phyloP scores from a whole-genome alignment of 208 protist genomes.

The Leishmania martiniquensis region DNA sequence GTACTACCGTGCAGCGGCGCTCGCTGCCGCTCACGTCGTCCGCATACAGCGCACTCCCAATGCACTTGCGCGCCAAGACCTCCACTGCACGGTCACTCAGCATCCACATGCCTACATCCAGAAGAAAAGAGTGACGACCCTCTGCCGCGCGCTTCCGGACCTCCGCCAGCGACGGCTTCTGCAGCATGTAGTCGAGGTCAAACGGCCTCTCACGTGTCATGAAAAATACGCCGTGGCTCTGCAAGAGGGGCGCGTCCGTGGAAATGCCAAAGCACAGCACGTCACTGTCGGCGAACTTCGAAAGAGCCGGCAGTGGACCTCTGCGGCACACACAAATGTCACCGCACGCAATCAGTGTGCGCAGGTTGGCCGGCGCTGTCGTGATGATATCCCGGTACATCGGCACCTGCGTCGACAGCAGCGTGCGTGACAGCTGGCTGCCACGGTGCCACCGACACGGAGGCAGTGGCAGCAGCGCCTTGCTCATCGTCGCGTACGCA shows the following conservation, averaged over 20 bases:
- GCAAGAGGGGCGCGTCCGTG: constrained; percentile 18
- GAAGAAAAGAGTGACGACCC: constrained; percentile 19
- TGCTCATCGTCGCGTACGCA: constrained; percentile 45
- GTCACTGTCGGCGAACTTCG: constrained; percentile 37
- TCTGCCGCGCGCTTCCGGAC: constrained; percentile 16
- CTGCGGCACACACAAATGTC: constrained; percentile 39
- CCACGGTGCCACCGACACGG: constrained; percentile 35
- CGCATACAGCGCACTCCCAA: constrained; percentile 4
- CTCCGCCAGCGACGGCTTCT: constrained; percentile 50
- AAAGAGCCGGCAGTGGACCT: constrained; percentile 7
- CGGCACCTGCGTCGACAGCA: constrained; percentile 43
- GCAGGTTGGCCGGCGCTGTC: constrained; percentile 30
- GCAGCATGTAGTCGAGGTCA: constrained; percentile 53
- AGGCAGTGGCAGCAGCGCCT: constrained; percentile 52
- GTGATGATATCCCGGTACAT: constrained; percentile 28
- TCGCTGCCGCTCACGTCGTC: background rate
- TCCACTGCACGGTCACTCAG: constrained; percentile 50
- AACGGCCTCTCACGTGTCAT: constrained; percentile 15
- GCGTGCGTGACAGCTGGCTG: constrained; percentile 36
- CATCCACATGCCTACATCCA: constrained; percentile 58
- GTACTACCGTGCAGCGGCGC: constrained; percentile 12
- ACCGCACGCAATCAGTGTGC: constrained; percentile 46
- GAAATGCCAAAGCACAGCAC: constrained; percentile 55
- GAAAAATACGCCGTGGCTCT: constrained; percentile 53
- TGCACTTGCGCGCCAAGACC: constrained; percentile 30